These are phyloP conservation scores for Boletus hoseneyae DNA, from an alignment of 1,284 basidiomycete genomes.

Conservation along the genomic window DNA sequence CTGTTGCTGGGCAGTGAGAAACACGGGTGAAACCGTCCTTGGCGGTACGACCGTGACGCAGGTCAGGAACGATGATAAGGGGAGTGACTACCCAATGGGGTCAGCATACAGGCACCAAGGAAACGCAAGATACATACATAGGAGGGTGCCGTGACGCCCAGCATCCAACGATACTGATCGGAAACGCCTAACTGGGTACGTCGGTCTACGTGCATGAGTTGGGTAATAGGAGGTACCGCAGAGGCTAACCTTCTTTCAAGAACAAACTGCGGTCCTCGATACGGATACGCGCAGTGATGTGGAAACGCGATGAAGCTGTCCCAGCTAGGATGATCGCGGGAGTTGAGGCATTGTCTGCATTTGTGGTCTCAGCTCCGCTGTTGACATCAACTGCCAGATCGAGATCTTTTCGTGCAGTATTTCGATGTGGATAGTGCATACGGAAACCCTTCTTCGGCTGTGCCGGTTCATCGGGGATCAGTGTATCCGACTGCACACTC, in stretches of 20 bases:
- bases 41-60: conserved; percentile 42
- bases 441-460: conserved; percentile 31
- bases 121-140: conserved; percentile 48
- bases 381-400: conserved; percentile 26
- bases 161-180: conserved; percentile 69
- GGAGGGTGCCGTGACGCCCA: conserved; percentile 63
- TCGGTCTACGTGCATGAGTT: conserved; percentile 36
- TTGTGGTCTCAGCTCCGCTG: background rate
- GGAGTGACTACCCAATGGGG: conserved; percentile 16
- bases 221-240: background rate
- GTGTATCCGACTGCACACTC: conserved; percentile 1
- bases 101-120: conserved; percentile 1
- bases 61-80: conserved; percentile 47
- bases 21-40: conserved; percentile 30
- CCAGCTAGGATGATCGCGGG: conserved; percentile 17
- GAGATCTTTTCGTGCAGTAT: conserved; percentile 36
- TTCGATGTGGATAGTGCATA: conserved; percentile 47
- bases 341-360: conserved; percentile 1
- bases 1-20: conserved; percentile 40
- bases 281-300: conserved; percentile 59
- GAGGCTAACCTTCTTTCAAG: conserved; percentile 48
- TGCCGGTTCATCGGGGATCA: conserved; percentile 4
- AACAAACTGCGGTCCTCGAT: conserved; percentile 64
- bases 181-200: conserved; percentile 32
- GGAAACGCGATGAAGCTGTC: conserved; percentile 52